Evolutionary conservation across 1,284 basidiomycete genomes (phyloP).

Genomic region (Microbotryum saponariae): DNA sequence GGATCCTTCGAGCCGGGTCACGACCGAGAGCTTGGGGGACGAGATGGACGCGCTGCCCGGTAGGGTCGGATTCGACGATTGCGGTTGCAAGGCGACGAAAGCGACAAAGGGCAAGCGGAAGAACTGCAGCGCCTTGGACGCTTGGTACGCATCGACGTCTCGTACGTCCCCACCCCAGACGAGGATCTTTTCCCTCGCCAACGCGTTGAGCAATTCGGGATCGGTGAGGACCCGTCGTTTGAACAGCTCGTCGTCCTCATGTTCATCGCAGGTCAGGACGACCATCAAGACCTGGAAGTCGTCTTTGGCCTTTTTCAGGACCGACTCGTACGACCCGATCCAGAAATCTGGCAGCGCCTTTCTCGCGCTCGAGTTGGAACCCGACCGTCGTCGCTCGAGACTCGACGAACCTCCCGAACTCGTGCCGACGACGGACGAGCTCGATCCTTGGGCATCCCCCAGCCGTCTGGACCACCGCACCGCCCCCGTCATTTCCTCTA

Average conservation of each 20-base stretch:
- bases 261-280: constrained; percentile 79
- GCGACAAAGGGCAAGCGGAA: constrained; percentile 71
- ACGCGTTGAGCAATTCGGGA: constrained; percentile 54
- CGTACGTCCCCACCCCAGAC: constrained; percentile 81
- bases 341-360: constrained; percentile 49
- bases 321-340: constrained; percentile 72
- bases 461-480: constrained; percentile 40
- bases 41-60: constrained; percentile 41
- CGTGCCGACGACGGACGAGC: constrained; percentile 41
- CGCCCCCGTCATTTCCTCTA: constrained; percentile 73
- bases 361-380: constrained; percentile 5
- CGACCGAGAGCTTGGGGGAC: constrained; percentile 58
- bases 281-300: constrained; percentile 70
- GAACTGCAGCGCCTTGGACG: constrained; percentile 12
- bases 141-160: constrained; percentile 69
- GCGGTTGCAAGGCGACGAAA: constrained; percentile 76
- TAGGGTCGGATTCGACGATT: constrained; percentile 37
- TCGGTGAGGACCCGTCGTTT: constrained; percentile 73
- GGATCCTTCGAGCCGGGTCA: constrained; percentile 73
- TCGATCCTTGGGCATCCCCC: not conserved
- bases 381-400: constrained; percentile 18
- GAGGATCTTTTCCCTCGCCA: constrained; percentile 61
- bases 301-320: constrained; percentile 59
- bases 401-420: constrained; percentile 32
- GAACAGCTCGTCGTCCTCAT: constrained; percentile 79